Conservation (phyloP, 73 alveolate species). For the Vitrella brassicaformis region DNA sequence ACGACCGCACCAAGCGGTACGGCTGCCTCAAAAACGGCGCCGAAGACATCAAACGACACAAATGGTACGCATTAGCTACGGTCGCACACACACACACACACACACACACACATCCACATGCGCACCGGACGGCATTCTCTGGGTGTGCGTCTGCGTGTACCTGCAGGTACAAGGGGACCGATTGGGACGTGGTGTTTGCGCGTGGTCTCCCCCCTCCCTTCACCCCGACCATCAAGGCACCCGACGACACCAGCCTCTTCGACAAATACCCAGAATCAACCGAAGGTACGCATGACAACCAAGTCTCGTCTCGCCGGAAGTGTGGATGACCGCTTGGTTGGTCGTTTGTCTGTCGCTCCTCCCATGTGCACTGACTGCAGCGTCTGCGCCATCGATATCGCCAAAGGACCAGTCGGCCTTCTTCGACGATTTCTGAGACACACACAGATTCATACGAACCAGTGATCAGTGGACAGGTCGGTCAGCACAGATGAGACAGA, state of each 20-base stretch:
- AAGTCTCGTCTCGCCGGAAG: neutral
- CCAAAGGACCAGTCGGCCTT: conserved; percentile 7
- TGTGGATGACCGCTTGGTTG: neutral
- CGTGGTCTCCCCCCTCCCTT: conserved; percentile 56
- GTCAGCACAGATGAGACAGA: too few relatives aligned
- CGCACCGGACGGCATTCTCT: neutral
- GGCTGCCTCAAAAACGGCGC: conserved; percentile 71
- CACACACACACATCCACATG: neutral
- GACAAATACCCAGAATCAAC: conserved; percentile 62
- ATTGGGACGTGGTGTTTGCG: conserved; percentile 45
- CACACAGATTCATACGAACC: neutral
- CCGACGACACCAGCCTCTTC: conserved; percentile 50
- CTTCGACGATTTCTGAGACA: neutral
- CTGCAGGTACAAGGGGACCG: conserved; percentile 32
- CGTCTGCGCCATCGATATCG: conserved; percentile 23
- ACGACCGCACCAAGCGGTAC: conserved; percentile 69
- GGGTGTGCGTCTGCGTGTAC: neutral
- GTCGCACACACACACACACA: neutral
- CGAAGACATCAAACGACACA: conserved; percentile 54
- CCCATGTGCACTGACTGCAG: too few relatives aligned
- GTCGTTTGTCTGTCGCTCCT: neutral
- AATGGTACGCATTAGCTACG: conserved; percentile 40
- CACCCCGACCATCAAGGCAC: conserved; percentile 46
- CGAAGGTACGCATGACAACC: neutral
- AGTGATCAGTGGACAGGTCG: too few relatives aligned